phyloP scores from a whole-genome alignment of 2,329 filamentous ascomycete genomes.

The Taxawa tesnikishii region DNA sequence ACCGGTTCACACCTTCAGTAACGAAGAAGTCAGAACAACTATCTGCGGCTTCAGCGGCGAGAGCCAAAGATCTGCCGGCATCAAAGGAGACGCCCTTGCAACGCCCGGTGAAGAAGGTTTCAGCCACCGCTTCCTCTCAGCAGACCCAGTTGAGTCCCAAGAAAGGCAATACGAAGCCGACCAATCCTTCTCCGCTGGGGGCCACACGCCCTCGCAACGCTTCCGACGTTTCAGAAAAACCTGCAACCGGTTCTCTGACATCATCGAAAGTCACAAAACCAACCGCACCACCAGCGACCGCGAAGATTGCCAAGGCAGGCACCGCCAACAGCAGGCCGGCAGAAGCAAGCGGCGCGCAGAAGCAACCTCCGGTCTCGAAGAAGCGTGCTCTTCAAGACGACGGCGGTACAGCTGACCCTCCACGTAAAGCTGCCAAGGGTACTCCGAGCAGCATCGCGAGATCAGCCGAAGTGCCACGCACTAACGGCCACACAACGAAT shows the following conservation, averaged over 20 bases:
- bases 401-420: slow-evolving; percentile 2
- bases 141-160: slow-evolving; percentile 25
- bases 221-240: slow-evolving; percentile 37
- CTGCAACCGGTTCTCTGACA: slow-evolving; percentile 12
- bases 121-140: slow-evolving; percentile 6
- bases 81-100: slow-evolving; percentile 16
- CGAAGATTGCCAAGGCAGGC: not conserved
- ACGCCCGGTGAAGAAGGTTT: slow-evolving; percentile 9
- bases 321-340: slow-evolving; percentile 2
- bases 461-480: too few species aligned
- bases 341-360: slow-evolving; percentile 1
- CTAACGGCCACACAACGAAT: too few species aligned
- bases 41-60: slow-evolving; percentile 1
- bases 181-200: slow-evolving; percentile 49
- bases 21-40: slow-evolving; percentile 4
- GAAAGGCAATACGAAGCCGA: slow-evolving; percentile 38
- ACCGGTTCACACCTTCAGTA: not conserved
- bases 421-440: slow-evolving; percentile 14
- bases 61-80: slow-evolving; percentile 8
- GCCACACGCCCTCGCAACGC: slow-evolving; percentile 50
- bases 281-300: slow-evolving; percentile 10
- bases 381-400: slow-evolving; percentile 6
- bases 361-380: slow-evolving; percentile 1
- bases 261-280: slow-evolving; percentile 2
- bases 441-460: slow-evolving; percentile 18